phyloP scores from a whole-genome alignment of 805 yeast genomes.

The Lachancea lanzarotensis region DNA sequence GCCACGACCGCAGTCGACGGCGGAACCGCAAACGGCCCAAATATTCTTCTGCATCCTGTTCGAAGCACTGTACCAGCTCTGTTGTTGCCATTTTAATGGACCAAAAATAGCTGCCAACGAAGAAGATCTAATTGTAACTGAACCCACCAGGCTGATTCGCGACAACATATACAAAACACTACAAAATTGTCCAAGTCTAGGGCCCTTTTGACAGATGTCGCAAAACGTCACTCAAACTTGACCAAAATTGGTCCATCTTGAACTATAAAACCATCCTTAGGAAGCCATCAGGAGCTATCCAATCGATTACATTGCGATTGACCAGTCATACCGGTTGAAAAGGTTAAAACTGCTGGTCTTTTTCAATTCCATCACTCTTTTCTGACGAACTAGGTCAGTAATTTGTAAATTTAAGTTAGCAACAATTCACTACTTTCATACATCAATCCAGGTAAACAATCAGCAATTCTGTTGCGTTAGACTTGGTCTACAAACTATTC shows the following conservation, averaged over 20 bases:
- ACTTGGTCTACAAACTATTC: background rate
- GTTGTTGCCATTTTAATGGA: background rate
- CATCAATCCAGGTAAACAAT: background rate
- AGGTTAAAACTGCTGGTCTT: background rate
- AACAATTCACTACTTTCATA: background rate
- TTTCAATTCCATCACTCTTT: background rate
- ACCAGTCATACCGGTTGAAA: background rate
- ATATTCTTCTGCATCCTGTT: constrained; percentile 7
- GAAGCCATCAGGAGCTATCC: background rate
- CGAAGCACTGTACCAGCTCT: constrained; percentile 1
- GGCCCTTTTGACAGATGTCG: background rate
- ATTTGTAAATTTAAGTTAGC: background rate
- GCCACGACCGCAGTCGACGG: constrained; percentile 4
- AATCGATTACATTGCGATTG: background rate
- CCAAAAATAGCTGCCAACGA: too few species aligned
- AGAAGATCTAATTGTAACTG: too few species aligned
- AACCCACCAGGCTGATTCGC: too few species aligned
- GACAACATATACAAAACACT: too few species aligned
- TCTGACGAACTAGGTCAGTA: background rate
- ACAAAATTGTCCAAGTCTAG: background rate
- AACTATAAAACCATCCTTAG: background rate
- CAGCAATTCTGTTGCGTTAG: background rate
- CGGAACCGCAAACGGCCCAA: constrained; percentile 2
- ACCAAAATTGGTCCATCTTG: background rate
- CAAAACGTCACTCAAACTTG: background rate